Conservation (phyloP, 2,329 filamentous ascomycete genomes). For the Penicillium griseofulvum region DNA sequence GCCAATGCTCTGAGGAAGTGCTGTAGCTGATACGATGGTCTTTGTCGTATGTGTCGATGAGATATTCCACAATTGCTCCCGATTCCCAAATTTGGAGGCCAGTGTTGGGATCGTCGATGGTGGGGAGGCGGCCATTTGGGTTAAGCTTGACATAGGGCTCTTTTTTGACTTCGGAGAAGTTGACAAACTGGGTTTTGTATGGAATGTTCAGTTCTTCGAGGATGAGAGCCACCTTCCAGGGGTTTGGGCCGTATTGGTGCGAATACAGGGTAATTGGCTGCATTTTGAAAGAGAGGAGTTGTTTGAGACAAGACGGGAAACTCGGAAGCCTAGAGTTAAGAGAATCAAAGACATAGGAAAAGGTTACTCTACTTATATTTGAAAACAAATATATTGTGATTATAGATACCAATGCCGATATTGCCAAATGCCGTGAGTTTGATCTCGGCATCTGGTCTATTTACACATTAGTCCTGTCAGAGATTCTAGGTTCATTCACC, state of each 20-base stretch:
- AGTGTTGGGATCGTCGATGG: conserved; percentile 32
- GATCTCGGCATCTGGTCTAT: no score
- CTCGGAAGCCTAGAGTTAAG: no score
- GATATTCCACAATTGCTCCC: conserved; percentile 42
- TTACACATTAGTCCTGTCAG: no score
- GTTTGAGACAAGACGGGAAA: no score
- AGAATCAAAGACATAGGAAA: no score
- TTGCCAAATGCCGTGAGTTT: no score
- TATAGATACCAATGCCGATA: no score
- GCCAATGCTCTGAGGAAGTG: conserved; percentile 30
- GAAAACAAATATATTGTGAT: no score
- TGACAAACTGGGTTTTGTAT: conserved; percentile 16
- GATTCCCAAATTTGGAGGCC: conserved; percentile 41
- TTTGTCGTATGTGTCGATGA: conserved; percentile 44
- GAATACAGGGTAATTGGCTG: background rate
- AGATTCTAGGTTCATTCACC: no score
- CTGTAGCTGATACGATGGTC: conserved; percentile 33
- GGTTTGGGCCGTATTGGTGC: conserved; percentile 14
- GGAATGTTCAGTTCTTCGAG: conserved; percentile 28
- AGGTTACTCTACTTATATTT: no score
- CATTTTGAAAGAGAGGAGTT: background rate
- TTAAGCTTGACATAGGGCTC: conserved; percentile 19
- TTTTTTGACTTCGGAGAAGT: conserved; percentile 24
- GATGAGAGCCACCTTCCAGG: conserved; percentile 27
- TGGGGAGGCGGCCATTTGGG: conserved; percentile 28